phyloP scores from a whole-genome alignment of 2,329 filamentous ascomycete genomes.

The Colletotrichum siamense region DNA sequence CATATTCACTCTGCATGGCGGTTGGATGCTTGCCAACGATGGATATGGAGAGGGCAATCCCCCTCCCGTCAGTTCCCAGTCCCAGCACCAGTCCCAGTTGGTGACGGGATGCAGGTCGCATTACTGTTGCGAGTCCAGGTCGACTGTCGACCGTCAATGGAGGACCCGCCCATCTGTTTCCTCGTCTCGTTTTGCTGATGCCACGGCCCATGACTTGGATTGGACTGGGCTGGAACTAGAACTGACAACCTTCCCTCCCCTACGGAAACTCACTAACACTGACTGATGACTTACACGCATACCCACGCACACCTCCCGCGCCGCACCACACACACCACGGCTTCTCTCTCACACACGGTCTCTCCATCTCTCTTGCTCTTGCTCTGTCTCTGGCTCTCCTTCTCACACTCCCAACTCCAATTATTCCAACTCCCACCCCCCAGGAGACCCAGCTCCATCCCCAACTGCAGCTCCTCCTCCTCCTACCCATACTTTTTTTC shows the following conservation, averaged over 20 bases:
- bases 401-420: slow-evolving; percentile 1
- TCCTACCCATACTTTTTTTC: not conserved
- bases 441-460: not conserved
- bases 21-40: not conserved
- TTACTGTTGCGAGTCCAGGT: slow-evolving; percentile 14
- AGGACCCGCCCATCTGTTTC: slow-evolving; percentile 12
- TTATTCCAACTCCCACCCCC: slow-evolving; percentile 16
- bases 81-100: not conserved
- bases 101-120: slow-evolving; percentile 11
- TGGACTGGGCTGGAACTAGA: slow-evolving; percentile 13
- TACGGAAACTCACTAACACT: not conserved
- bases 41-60: not conserved
- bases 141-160: not conserved
- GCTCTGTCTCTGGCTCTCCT: not conserved
- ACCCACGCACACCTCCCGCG: slow-evolving; percentile 25
- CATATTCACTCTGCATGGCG: not conserved
- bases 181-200: slow-evolving; percentile 20
- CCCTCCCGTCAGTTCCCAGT: not conserved
- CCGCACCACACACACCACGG: slow-evolving; percentile 16
- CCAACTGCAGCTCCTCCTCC: not conserved
- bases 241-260: slow-evolving; percentile 12
- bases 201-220: slow-evolving; percentile 3
- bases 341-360: slow-evolving; percentile 14
- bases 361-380: not conserved
- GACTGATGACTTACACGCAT: slow-evolving; percentile 13